A percentile compares a stretch with the other conserved stretches of the same genome.
Conservation (phyloP, 495 filamentous ascomycete genomes). For the Aspergillus coremiiformis region DNA sequence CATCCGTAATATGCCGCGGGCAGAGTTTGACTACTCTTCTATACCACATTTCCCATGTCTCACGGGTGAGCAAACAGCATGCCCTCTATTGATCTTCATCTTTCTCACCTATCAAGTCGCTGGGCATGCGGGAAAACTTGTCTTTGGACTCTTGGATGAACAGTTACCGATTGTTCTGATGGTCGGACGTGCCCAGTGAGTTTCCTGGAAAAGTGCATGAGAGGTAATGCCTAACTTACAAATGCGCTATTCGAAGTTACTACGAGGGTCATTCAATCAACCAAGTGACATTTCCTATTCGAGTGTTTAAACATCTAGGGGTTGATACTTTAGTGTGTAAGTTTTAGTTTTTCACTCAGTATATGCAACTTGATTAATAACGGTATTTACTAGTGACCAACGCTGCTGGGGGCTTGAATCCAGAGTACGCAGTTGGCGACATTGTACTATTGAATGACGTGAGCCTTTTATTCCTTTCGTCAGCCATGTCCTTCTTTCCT, state of each 20-base stretch:
- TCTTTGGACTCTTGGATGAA: constrained; percentile 57
- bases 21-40: constrained; percentile 53
- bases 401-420: constrained; percentile 67
- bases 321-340: constrained; percentile 56
- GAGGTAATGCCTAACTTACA: neutral
- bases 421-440: constrained; percentile 62
- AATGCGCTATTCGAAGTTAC: constrained; percentile 41
- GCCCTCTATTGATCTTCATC: neutral
- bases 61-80: constrained; percentile 45
- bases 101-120: constrained; percentile 35
- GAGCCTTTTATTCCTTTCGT: constrained; percentile 13
- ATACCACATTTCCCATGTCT: constrained; percentile 61
- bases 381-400: constrained; percentile 53
- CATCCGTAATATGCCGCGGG: constrained; percentile 43
- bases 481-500: constrained; percentile 12
- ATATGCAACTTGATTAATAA: constrained; percentile 7
- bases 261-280: constrained; percentile 71
- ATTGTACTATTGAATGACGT: constrained; percentile 68
- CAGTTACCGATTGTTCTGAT: constrained; percentile 59
- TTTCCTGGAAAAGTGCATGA: neutral
- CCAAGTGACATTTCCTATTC: constrained; percentile 59
- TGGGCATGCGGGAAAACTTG: constrained; percentile 68
- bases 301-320: constrained; percentile 62
- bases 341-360: constrained; percentile 14
- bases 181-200: constrained; percentile 64